Evolutionary conservation across 2,329 filamentous ascomycete genomes (phyloP).

Genomic region (Botrytis aclada): DNA sequence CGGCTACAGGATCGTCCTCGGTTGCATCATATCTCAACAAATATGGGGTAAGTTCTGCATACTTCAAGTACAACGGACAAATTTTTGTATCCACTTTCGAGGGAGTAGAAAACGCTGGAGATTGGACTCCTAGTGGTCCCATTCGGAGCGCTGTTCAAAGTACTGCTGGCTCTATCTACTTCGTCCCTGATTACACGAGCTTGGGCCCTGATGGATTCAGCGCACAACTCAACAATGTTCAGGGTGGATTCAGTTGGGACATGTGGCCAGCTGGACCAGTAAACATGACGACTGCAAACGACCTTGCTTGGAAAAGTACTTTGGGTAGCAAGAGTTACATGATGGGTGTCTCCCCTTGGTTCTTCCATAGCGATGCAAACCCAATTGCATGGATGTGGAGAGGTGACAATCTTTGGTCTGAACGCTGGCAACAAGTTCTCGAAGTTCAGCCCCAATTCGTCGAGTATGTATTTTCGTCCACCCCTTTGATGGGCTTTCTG

Average conservation of each 20-base stretch:
- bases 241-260: constrained; percentile 44
- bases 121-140: constrained; percentile 41
- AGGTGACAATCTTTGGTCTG: constrained; percentile 59
- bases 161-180: constrained; percentile 38
- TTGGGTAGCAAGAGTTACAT: constrained; percentile 45
- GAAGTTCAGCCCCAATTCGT: constrained; percentile 47
- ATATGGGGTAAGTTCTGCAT: constrained; percentile 37
- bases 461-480: constrained; percentile 37
- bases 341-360: constrained; percentile 58
- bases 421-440: constrained; percentile 54
- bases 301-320: constrained; percentile 41
- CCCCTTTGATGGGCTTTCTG: background rate
- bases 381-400: constrained; percentile 62
- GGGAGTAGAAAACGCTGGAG: constrained; percentile 41
- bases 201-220: constrained; percentile 38
- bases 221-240: constrained; percentile 35
- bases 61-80: constrained; percentile 41
- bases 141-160: constrained; percentile 39
- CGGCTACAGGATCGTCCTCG: constrained; percentile 29
- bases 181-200: constrained; percentile 49
- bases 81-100: constrained; percentile 54
- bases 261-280: constrained; percentile 42
- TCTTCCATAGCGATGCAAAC: constrained; percentile 56
- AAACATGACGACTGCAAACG: constrained; percentile 40
- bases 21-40: constrained; percentile 35